Evolutionary conservation across 2,329 filamentous ascomycete species (phyloP), one percentile per base, ranked within the genome.

Genomic region (Trichoderma afroharzianum): DNA sequence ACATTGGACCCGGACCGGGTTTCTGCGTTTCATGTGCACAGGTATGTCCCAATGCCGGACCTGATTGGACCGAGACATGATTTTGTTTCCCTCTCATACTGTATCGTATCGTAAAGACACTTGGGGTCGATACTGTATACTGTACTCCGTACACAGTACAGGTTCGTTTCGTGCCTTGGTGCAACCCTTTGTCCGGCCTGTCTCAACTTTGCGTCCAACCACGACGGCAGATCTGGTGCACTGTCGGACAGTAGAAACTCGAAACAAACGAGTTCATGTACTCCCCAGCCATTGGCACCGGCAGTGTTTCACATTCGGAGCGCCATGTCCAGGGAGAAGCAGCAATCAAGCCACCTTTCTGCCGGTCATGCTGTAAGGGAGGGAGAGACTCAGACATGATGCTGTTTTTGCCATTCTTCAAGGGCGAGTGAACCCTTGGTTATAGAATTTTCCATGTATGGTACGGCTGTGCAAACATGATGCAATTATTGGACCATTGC

Each of bases 1-100:
- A 30, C n/a, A 36, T 36, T 36, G 14, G 26, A 24, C 26, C 32
- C 33, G 28, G 30, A 53, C 55, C 57, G 57, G 36, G n/a, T 21
- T 36, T 28, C 47, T 57, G 14, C 58, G 66, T 69, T 69, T 69
- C 66, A 69, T 61, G 66, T 69, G 66, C 33, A 5, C 62, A 28
- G 39, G 26, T 30, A 26, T 33, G 66, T 21, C 30, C 24, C 66
- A 50, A 11, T 21, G 57, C 57, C 26, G 15, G 36, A 12, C 39
- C 26, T 69, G 66, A 69, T 69, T 69, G 55, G 57, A n/a, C 57
- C 39, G 53, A 62, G 39, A 62, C 55, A 43, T 39, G 55, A 32
- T 32, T n/a, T 21, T 7, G 21, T 24, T 32, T 24, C 47, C 9
- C 30, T 30, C 26, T n/a, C 14, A 8, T n/a, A 30, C 26, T 47